Evolutionary conservation across 208 protist species (phyloP), one percentile per base, ranked within the genome.

Genomic region (Wallacemonas sp.): DNA sequence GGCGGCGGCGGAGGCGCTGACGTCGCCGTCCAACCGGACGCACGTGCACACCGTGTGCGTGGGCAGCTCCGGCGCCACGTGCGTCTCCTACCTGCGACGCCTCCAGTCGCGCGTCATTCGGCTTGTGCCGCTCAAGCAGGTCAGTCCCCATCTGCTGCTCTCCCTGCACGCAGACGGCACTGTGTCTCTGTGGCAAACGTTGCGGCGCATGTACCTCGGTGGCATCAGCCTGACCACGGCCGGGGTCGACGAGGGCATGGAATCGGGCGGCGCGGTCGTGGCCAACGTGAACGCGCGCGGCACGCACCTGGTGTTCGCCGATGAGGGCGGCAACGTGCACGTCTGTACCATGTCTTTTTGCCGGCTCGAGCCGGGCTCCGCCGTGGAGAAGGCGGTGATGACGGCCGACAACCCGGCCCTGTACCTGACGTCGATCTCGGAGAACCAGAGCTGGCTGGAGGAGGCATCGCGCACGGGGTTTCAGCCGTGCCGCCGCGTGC

Each of bases 101-200:
- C 4, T 71, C 10, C 62, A 66, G 14, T 79, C 89, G 14, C 82
- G 82, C 48, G 71, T 86, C 2, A 61, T 74, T 22, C 61, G 70
- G n/a, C 64, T 95, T 57, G 65, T 89, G 38, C 67, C 62, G 22
- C 54, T 95, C 38, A 31, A 68, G 12, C 28, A 46, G 22, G 64
- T 91, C 14, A 64, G 82, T 42, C 66, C 65, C 23, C 68, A 84
- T 38, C 62, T 92, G 57, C 59, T 92, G n/a, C 63, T 95, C 50
- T 57, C 72, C 52, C 77, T 84, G 25, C 86, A 95, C 71, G 67
- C 61, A 4, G 89, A 95, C 61, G 89, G 86, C 54, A 95, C 83
- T 8, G 64, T 95, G 12, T 81, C 77, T 28, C 67, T 89, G 32
- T 95, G 89, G 89, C 86, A 95, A 50, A 87, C 79, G 11, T 44